Conservation (phyloP, 2,329 filamentous ascomycete genomes). For the Colletotrichum viniferum region DNA sequence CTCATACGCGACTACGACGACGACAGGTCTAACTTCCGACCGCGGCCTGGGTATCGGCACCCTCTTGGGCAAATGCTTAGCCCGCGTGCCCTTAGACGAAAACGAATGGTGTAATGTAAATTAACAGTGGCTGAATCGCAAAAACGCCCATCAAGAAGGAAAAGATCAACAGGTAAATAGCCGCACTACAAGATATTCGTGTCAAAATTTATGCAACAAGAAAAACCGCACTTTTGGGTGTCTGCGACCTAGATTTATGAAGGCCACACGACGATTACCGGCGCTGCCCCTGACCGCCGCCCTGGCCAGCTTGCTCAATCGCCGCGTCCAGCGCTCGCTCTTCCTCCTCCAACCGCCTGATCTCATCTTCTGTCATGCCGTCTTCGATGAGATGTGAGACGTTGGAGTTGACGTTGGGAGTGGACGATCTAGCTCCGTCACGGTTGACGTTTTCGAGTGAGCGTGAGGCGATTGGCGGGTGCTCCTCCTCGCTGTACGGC, state of each 20-base stretch:
- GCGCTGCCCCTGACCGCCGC: neutral
- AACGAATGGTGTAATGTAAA: neutral
- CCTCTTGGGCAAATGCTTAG: neutral
- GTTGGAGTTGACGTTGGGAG: conserved; percentile 31
- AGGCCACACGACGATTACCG: neutral
- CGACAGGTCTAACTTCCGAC: neutral
- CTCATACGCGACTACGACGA: neutral
- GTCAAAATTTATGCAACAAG: neutral
- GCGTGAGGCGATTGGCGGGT: neutral
- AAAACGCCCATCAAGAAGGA: neutral
- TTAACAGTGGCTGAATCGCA: neutral
- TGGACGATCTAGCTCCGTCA: conserved; percentile 5
- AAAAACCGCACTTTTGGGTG: neutral
- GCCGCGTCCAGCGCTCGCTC: conserved; percentile 61
- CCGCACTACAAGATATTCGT: neutral
- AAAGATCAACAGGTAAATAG: neutral
- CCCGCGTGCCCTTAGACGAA: neutral
- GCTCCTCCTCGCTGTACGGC: conserved; percentile 3
- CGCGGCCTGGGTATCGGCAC: neutral
- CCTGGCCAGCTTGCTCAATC: conserved; percentile 51
- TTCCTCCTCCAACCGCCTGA: conserved; percentile 60
- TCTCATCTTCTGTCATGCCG: conserved; percentile 64
- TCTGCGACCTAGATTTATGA: neutral
- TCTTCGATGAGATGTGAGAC: conserved; percentile 62
- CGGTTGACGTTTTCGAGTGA: conserved; percentile 1